Percentiles rank a stretch among this genome's conserved stretches.
Evolutionary conservation across 2,329 filamentous ascomycete species (phyloP).

Genomic region (Clonostachys sp.): DNA sequence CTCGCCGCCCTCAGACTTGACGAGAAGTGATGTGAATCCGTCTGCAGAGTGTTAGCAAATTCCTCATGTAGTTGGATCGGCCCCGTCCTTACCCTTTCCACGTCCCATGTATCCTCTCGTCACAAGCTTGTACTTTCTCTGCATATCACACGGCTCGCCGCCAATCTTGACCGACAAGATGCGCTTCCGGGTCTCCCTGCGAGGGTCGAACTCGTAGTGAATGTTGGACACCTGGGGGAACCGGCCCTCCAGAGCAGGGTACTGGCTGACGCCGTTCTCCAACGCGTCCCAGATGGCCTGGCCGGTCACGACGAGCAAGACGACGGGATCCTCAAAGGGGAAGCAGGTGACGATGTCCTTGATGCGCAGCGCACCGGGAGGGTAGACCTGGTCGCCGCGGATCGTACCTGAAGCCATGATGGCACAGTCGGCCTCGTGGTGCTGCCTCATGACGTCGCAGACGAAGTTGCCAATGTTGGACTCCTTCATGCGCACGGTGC

Average conservation of each 20-base stretch:
- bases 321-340: slow-evolving; percentile 86
- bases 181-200: slow-evolving; percentile 53
- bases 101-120: slow-evolving; percentile 87
- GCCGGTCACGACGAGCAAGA: slow-evolving; percentile 69
- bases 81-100: slow-evolving; percentile 52
- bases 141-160: slow-evolving; percentile 54
- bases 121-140: slow-evolving; percentile 65
- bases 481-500: slow-evolving; percentile 71
- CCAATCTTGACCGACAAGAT: slow-evolving; percentile 59
- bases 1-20: slow-evolving; percentile 68
- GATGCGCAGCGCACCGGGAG: slow-evolving; percentile 70
- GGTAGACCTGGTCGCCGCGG: slow-evolving; percentile 83
- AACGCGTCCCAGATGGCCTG: slow-evolving; percentile 72
- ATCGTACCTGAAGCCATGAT: slow-evolving; percentile 86
- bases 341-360: slow-evolving; percentile 88
- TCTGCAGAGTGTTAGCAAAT: slow-evolving; percentile 40
- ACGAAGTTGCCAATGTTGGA: slow-evolving; percentile 89
- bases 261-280: slow-evolving; percentile 76
- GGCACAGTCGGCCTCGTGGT: slow-evolving; percentile 76
- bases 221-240: slow-evolving; percentile 90
- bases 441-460: slow-evolving; percentile 83
- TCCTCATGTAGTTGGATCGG: too few relatives aligned
- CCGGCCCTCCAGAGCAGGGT: slow-evolving; percentile 77
- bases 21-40: slow-evolving; percentile 73
- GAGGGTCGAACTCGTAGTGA: slow-evolving; percentile 66